These are phyloP conservation scores for Rhodotorula sp. DNA, from an alignment of 1,284 basidiomycete genomes.

Conservation along the genomic window DNA sequence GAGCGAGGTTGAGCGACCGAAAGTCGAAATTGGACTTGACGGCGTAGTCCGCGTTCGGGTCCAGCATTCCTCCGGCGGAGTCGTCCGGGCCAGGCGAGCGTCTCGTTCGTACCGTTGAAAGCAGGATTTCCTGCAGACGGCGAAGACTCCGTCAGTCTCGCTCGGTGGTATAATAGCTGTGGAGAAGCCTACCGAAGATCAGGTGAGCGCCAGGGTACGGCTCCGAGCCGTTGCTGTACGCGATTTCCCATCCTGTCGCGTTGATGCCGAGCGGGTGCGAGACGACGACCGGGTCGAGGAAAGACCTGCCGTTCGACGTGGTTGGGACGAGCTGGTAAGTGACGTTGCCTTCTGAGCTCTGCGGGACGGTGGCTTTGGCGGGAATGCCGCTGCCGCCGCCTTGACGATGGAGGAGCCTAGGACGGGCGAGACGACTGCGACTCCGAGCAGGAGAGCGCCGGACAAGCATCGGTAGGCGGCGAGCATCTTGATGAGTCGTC, in stretches of 20 bases:
- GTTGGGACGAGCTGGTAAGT: neutral
- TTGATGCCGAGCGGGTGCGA: constrained; percentile 15
- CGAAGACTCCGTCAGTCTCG: no score
- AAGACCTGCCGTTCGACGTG: constrained; percentile 13
- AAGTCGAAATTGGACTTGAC: constrained; percentile 55
- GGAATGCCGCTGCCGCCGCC: constrained; percentile 27
- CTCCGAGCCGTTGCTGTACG: constrained; percentile 14
- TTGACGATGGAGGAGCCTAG: constrained; percentile 21
- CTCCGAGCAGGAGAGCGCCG: neutral
- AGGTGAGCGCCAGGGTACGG: constrained; percentile 10
- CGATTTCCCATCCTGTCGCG: neutral
- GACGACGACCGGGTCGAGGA: constrained; percentile 14
- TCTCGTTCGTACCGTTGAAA: constrained; percentile 34
- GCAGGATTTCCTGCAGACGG: constrained; percentile 1
- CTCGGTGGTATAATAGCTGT: no score
- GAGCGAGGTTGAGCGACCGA: constrained; percentile 54
- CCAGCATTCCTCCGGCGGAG: constrained; percentile 31
- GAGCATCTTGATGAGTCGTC: no score
- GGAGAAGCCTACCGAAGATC: constrained; percentile 7
- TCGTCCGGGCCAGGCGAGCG: constrained; percentile 16
- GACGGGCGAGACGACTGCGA: constrained; percentile 18
- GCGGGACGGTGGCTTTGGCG: neutral
- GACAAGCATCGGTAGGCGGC: no score
- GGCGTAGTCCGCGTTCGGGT: constrained; percentile 14
- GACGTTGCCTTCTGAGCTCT: neutral